Conservation (phyloP, 2,329 filamentous ascomycete genomes). For the Harringtonia aguacate region DNA sequence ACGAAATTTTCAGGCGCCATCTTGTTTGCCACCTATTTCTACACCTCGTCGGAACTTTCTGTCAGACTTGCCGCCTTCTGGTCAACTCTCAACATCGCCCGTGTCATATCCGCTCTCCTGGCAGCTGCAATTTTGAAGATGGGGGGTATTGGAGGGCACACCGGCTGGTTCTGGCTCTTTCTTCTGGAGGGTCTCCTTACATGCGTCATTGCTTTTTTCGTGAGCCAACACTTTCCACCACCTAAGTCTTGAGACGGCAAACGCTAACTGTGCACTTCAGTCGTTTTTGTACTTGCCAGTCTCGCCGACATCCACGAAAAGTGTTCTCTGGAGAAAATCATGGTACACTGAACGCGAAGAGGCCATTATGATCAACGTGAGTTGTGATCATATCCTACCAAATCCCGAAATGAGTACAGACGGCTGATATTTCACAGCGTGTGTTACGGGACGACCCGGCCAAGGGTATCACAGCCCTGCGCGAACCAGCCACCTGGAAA, state of each 20-base stretch:
- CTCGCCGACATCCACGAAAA: constrained; percentile 55
- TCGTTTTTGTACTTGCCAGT: constrained; percentile 50
- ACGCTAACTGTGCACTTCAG: constrained; percentile 6
- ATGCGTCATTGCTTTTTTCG: constrained; percentile 19
- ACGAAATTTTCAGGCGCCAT: constrained; percentile 27
- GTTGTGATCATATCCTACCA: too few relatives aligned
- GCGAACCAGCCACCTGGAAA: constrained; percentile 28
- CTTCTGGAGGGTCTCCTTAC: constrained; percentile 33
- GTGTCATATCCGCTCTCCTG: constrained; percentile 35
- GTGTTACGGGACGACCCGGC: constrained; percentile 43
- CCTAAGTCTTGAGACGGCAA: constrained; percentile 28
- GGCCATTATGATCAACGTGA: constrained; percentile 54
- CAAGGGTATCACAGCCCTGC: constrained; percentile 36
- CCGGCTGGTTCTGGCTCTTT: constrained; percentile 47
- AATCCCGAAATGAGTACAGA: too few relatives aligned
- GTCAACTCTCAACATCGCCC: constrained; percentile 34
- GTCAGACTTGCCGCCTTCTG: constrained; percentile 60
- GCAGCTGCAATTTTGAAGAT: constrained; percentile 37
- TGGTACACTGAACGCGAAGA: constrained; percentile 61
- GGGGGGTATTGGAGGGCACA: constrained; percentile 32
- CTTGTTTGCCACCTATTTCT: constrained; percentile 62
- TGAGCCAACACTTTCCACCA: too few relatives aligned
- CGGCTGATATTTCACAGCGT: too few relatives aligned
- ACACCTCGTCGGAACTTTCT: constrained; percentile 56
- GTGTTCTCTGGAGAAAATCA: constrained; percentile 47